A percentile compares a stretch with the other conserved stretches of the same genome.
Evolutionary conservation across 2,329 filamentous ascomycete species (phyloP).

Genomic region (Plectosphaerella plurivora): DNA sequence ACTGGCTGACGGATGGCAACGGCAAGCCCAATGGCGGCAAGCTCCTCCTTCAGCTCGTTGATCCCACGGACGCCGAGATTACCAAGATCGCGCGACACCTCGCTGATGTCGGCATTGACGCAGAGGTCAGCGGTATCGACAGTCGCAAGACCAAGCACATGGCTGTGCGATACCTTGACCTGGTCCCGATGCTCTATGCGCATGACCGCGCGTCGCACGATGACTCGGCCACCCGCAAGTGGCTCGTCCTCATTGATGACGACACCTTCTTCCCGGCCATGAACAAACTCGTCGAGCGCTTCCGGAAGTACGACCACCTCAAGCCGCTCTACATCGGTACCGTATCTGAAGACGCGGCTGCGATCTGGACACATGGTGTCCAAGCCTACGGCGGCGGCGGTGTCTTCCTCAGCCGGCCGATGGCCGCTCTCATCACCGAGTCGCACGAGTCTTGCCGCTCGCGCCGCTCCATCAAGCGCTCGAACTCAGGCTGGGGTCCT

Average conservation of each 20-base stretch:
- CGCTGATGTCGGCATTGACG: slow-evolving; percentile 36
- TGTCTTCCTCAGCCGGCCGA: slow-evolving; percentile 31
- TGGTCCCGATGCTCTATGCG: slow-evolving; percentile 38
- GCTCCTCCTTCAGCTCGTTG: slow-evolving; percentile 38
- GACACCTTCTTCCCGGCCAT: slow-evolving; percentile 59
- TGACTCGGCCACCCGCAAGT: slow-evolving; percentile 36
- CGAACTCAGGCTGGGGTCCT: slow-evolving; percentile 17
- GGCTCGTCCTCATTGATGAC: slow-evolving; percentile 51
- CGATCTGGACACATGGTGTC: slow-evolving; percentile 47
- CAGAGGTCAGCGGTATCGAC: slow-evolving; percentile 42
- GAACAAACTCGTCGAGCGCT: slow-evolving; percentile 39
- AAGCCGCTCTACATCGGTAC: slow-evolving; percentile 49
- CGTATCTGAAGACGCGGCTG: slow-evolving; percentile 49
- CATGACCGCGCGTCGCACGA: slow-evolving; percentile 25
- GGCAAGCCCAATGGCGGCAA: slow-evolving; percentile 45
- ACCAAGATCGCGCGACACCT: slow-evolving; percentile 32
- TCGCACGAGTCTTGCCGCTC: slow-evolving; percentile 36
- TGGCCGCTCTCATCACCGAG: slow-evolving; percentile 24
- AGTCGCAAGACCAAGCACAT: slow-evolving; percentile 33
- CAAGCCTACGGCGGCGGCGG: slow-evolving; percentile 51
- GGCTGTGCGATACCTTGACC: slow-evolving; percentile 44
- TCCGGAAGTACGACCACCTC: slow-evolving; percentile 42
- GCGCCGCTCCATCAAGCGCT: slow-evolving; percentile 6
- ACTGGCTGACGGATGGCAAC: slow-evolving; percentile 44
- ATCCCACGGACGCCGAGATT: slow-evolving; percentile 39